Percentiles rank a stretch among this genome's conserved stretches.
phyloP scores from a whole-genome alignment of 2,329 filamentous ascomycete species.

The Rhinocladiella mackenziei region DNA sequence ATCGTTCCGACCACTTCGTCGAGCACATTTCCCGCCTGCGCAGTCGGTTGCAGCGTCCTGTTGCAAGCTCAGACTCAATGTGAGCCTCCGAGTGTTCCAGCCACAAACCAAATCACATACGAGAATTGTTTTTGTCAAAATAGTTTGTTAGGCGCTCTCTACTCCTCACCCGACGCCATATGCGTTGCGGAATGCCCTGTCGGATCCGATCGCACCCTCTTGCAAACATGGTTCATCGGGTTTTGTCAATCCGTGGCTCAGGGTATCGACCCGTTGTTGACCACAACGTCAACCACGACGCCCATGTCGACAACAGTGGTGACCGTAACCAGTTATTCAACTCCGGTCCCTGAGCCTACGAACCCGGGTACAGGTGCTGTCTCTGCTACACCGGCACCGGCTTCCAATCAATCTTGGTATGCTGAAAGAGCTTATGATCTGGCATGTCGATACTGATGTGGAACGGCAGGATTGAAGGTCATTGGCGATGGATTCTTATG shows the following conservation, averaged over 20 bases:
- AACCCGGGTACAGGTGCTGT: conserved; percentile 19
- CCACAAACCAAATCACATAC: conserved; percentile 52
- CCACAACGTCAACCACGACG: conserved; percentile 32
- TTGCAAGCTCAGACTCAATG: conserved; percentile 70
- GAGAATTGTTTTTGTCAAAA: conserved; percentile 71
- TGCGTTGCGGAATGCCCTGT: conserved; percentile 59
- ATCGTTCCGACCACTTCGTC: conserved; percentile 39
- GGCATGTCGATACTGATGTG: conserved; percentile 22
- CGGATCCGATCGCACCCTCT: conserved; percentile 50
- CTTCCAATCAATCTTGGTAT: conserved; percentile 24
- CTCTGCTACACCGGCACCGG: conserved; percentile 1
- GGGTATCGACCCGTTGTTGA: conserved; percentile 33
- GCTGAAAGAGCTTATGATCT: background rate
- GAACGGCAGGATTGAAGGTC: conserved; percentile 58
- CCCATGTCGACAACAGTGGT: conserved; percentile 23
- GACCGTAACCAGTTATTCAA: conserved; percentile 25
- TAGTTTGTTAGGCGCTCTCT: conserved; percentile 55
- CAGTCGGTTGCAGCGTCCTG: conserved; percentile 55
- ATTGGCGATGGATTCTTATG: conserved; percentile 80
- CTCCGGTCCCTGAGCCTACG: conserved; percentile 29
- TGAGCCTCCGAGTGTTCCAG: conserved; percentile 54
- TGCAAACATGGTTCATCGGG: conserved; percentile 67
- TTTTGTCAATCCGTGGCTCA: conserved; percentile 56
- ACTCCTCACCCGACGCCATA: conserved; percentile 53
- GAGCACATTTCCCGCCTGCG: conserved; percentile 59